These are phyloP conservation scores for Apiospora arundinis DNA, from an alignment of 2,329 filamentous ascomycete genomes.

Conservation along the genomic window DNA sequence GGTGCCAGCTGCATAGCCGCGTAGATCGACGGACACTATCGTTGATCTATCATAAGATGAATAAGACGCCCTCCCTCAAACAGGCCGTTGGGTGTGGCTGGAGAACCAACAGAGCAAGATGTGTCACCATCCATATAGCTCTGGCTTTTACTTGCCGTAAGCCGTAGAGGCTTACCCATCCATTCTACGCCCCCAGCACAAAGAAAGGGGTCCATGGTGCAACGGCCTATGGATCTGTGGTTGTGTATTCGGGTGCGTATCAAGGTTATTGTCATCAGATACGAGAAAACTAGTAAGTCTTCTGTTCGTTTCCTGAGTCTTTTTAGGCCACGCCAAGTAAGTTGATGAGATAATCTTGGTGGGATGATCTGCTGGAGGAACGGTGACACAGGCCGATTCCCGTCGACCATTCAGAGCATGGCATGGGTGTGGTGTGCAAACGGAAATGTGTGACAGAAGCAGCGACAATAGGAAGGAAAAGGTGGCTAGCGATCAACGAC, in stretches of 20 bases:
- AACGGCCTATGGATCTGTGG: neutral
- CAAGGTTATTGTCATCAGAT: neutral
- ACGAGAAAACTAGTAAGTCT: neutral
- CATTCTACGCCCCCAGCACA: neutral
- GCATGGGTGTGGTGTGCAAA: constrained; percentile 14
- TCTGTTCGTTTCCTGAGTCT: constrained; percentile 6
- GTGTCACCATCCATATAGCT: neutral
- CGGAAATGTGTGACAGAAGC: constrained; percentile 18
- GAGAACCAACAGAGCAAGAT: neutral
- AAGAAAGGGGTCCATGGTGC: neutral
- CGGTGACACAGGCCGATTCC: constrained; percentile 5
- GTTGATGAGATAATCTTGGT: neutral
- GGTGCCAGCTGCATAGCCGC: constrained; percentile 5
- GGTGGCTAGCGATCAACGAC: neutral
- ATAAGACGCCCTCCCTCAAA: neutral
- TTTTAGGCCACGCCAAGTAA: neutral
- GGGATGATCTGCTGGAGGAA: neutral
- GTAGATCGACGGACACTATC: neutral
- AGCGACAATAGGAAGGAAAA: neutral
- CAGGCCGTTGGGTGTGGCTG: neutral
- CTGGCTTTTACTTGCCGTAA: neutral
- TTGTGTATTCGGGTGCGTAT: neutral
- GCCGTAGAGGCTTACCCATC: neutral
- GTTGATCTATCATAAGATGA: neutral
- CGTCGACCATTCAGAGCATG: constrained; percentile 8